Evolutionary conservation across 1,284 basidiomycete species (phyloP).

Genomic region (Rhodotorula sp.): DNA sequence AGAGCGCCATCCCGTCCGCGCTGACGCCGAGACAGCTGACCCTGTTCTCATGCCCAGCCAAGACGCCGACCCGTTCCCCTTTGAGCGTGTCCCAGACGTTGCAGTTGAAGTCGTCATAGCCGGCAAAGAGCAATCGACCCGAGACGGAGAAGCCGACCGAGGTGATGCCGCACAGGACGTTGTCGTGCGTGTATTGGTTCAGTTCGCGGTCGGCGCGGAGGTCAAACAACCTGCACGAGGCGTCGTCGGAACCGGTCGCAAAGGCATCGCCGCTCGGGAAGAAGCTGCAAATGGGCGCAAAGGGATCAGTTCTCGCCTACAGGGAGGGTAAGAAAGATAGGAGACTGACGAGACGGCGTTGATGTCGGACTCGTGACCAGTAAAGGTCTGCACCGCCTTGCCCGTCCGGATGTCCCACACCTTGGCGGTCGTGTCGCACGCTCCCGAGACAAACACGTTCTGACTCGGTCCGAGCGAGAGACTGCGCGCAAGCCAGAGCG

Average conservation of each 20-base stretch:
- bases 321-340: not conserved
- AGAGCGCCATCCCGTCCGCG: constrained; percentile 93
- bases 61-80: constrained; percentile 92
- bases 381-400: constrained; percentile 96
- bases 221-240: constrained; percentile 95
- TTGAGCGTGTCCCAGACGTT: constrained; percentile 99
- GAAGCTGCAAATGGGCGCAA: constrained; percentile 60
- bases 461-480: constrained; percentile 89
- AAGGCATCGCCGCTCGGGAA: constrained; percentile 99
- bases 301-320: not conserved
- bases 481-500: constrained; percentile 54
- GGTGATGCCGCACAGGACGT: constrained; percentile 97
- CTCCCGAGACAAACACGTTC: constrained; percentile 96
- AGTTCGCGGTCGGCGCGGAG: constrained; percentile 95
- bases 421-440: constrained; percentile 96
- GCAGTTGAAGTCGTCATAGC: constrained; percentile 99
- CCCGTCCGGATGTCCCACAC: constrained; percentile 98
- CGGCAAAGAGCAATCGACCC: constrained; percentile 93
- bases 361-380: constrained; percentile 98
- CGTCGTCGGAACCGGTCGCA: constrained; percentile 97
- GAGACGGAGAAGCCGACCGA: constrained; percentile 97
- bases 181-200: constrained; percentile 95
- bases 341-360: constrained; percentile 70
- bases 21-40: constrained; percentile 95
- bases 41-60: constrained; percentile 96